phyloP scores from a whole-genome alignment of 805 yeast genomes.

The Saccharomycopsis schoenii region DNA sequence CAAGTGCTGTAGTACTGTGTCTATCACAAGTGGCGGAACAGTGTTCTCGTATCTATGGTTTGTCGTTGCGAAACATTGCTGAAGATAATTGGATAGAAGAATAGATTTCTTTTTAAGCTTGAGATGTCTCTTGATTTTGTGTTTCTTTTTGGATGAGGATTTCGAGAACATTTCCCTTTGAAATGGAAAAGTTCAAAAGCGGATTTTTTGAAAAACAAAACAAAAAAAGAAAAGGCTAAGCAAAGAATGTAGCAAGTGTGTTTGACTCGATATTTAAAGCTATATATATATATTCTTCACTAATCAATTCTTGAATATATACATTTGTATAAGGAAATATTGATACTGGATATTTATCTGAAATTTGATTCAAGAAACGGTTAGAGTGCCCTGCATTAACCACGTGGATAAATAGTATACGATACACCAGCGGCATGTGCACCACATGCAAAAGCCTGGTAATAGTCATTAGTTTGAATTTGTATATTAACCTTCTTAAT shows the following conservation, averaged over 20 bases:
- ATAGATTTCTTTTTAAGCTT: conserved; percentile 14
- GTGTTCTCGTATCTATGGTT: not conserved
- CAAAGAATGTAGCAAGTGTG: too few relatives aligned
- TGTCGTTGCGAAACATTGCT: conserved; percentile 3
- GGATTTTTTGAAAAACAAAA: not conserved
- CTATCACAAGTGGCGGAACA: conserved; percentile 10
- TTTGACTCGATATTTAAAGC: too few relatives aligned
- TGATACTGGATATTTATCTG: too few relatives aligned
- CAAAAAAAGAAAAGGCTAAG: not conserved
- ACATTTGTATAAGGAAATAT: too few relatives aligned
- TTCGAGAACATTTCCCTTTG: not conserved
- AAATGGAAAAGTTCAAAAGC: not conserved
- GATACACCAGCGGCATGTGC: too few relatives aligned
- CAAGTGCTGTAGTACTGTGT: conserved; percentile 10
- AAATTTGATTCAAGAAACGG: too few relatives aligned
- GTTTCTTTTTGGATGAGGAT: conserved; percentile 4
- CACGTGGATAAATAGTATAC: too few relatives aligned
- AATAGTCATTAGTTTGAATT: too few relatives aligned
- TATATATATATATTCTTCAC: too few relatives aligned
- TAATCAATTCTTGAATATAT: too few relatives aligned
- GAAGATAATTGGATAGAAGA: conserved; percentile 14
- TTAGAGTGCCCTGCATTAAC: not conserved
- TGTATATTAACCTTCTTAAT: not conserved
- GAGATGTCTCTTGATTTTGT: conserved; percentile 5
- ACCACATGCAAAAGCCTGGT: too few relatives aligned